phyloP scores from a whole-genome alignment of 345 rosid species.

The Bruguiera sexangula region DNA sequence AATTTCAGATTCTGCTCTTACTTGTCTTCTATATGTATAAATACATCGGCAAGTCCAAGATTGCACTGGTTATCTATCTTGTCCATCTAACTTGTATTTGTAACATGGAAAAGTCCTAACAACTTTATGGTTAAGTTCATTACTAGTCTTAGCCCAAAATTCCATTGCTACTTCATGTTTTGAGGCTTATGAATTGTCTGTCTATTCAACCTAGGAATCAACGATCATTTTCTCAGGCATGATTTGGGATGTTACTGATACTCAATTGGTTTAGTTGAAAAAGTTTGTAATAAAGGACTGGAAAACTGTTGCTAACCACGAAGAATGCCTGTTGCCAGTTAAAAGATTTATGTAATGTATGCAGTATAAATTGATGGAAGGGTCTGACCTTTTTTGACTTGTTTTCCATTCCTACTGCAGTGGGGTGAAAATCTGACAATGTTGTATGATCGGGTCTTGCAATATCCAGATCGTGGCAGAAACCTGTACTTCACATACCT shows the following conservation, averaged over 20 bases:
- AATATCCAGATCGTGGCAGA: constrained; percentile 79
- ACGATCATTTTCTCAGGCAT: no score
- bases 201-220: no score
- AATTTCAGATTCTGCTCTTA: constrained; percentile 10
- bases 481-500: constrained; percentile 89
- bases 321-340: background rate
- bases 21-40: background rate
- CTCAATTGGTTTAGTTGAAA: no score
- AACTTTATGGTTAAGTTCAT: background rate
- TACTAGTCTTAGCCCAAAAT: background rate
- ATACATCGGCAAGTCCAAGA: background rate
- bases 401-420: constrained; percentile 42
- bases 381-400: constrained; percentile 7
- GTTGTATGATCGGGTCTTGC: constrained; percentile 79
- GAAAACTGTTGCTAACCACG: background rate
- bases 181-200: background rate
- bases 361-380: background rate
- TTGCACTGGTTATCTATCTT: background rate
- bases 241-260: no score
- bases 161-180: background rate
- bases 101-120: no score
- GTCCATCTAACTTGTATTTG: background rate
- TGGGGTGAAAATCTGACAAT: constrained; percentile 88
- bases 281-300: background rate
- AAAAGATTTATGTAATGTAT: background rate